Evolutionary conservation across 108 stramenopile genomes (phyloP).

Genomic region (Cyclotella sp.): DNA sequence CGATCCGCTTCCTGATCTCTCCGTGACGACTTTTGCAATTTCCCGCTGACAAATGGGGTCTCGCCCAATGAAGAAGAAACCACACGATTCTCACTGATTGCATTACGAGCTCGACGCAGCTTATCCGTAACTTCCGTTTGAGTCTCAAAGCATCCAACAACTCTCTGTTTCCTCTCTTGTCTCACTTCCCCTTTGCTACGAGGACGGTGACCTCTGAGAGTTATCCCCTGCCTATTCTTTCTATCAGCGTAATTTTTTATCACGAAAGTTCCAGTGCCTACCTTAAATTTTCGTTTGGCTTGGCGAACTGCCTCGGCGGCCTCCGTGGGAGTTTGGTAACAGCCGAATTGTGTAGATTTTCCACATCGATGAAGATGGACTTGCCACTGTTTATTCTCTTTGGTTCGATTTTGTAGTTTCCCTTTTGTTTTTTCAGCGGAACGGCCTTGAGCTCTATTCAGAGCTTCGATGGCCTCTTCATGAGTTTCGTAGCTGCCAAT

Average conservation of each 20-base stretch:
- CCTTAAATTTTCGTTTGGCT: neutral
- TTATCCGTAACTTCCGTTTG: neutral
- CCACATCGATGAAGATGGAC: neutral
- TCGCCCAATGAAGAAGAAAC: neutral
- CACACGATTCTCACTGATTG: neutral
- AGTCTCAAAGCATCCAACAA: neutral
- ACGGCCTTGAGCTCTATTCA: neutral
- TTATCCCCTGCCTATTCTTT: too few relatives aligned
- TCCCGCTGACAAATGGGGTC: too few relatives aligned
- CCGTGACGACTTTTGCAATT: neutral
- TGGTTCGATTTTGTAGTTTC: neutral
- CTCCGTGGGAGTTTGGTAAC: neutral
- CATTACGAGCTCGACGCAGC: neutral
- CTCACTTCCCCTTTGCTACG: too few relatives aligned
- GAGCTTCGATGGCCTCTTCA: neutral
- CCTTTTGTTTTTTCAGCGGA: neutral
- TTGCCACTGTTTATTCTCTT: neutral
- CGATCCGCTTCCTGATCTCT: neutral
- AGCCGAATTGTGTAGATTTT: neutral
- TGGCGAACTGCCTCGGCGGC: neutral
- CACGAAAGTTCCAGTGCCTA: neutral
- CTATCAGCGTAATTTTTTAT: too few relatives aligned
- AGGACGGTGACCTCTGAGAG: too few relatives aligned
- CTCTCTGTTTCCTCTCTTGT: neutral
- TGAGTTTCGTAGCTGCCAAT: neutral